phyloP scores from a whole-genome alignment of 768 basidiomycete species.

The Leccinum boreale region DNA sequence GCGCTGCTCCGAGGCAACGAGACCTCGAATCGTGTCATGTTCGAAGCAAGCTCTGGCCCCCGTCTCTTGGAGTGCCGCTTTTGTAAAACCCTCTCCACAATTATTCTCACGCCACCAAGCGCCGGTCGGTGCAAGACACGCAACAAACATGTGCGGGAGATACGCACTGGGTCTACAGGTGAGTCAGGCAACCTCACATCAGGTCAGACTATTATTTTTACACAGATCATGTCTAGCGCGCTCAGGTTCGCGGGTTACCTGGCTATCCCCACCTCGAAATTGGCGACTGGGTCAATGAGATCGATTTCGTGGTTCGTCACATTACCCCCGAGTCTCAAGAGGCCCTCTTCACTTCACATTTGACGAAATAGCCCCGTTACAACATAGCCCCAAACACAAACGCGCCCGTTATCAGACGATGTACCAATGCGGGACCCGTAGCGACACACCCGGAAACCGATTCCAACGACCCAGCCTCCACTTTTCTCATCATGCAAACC shows the following conservation, averaged over 20 bases:
- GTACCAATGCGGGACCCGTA: constrained; percentile 13
- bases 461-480: constrained; percentile 4
- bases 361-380: constrained; percentile 46
- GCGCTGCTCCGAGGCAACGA: too few species aligned
- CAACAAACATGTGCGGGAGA: constrained; percentile 55
- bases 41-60: too few species aligned
- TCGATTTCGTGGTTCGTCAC: constrained; percentile 47
- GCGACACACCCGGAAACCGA: background rate
- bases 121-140: too few species aligned
- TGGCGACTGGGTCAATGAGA: constrained; percentile 59
- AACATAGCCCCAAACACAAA: constrained; percentile 83
- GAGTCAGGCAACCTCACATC: background rate
- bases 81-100: too few species aligned
- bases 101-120: background rate
- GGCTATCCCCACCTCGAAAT: constrained; percentile 42
- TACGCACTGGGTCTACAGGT: constrained; percentile 53
- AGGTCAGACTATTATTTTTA: background rate
- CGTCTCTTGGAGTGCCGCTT: too few species aligned
- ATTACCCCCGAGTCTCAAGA: background rate
- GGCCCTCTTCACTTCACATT: background rate
- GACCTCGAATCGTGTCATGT: too few species aligned
- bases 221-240: constrained; percentile 13
- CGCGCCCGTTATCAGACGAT: constrained; percentile 68
- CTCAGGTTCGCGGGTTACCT: constrained; percentile 35
- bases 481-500: constrained; percentile 60